Base-by-base conservation (phyloP, 495 filamentous ascomycete genomes). In the Talaromyces proteolyticus region DNA sequence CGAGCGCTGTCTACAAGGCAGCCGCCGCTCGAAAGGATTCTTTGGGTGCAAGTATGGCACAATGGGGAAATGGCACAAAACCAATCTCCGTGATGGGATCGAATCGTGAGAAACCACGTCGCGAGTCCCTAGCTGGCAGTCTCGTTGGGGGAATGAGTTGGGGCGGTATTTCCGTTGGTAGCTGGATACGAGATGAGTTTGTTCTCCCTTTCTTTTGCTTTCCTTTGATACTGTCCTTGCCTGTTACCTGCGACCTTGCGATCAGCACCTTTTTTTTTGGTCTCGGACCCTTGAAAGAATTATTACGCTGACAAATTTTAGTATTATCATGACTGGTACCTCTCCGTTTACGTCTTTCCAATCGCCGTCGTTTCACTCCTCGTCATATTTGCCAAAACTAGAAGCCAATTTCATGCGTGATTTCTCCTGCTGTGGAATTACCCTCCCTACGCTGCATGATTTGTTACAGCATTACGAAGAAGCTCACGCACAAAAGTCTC, bases 371-470 rank as follows among this genome's bases (percentile, higher is more conserved):
- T 96, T 86, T 57, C 94, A 98, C 60, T 98, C 93, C 6, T 95
- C 92, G 0, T 97, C 93, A 23, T 98, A 98, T 68, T 81, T 97
- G 37, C 93, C 93, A 6, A 97, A 96, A 66, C 79, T 97, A 61
- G 93, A 98, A 71, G 94, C 94, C 46, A 89, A 88, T 63, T 97
- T 96, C 63, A 91, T 96, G 89, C 84, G 82, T 58, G 89, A 97
- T 70, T 97, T 96, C 69, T 84, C 80, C 40, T 98, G 93, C 73
- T 98, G 93, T 70, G 89, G 87, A 56, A 72, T 85, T 55, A 92
- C 80, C 18, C 77, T 96, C 59, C 84, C 91, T 39, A 91, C 90
- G 8, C 79, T 97, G 53, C 93, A 98, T 64, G 93, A 97, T 62
- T 79, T 98, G 19, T 73, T 97, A 43, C 90, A 95, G 57, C 93